These are phyloP conservation scores for Aureobasidium sp. DNA, from an alignment of 2,329 filamentous ascomycete genomes.

Conservation along the genomic window DNA sequence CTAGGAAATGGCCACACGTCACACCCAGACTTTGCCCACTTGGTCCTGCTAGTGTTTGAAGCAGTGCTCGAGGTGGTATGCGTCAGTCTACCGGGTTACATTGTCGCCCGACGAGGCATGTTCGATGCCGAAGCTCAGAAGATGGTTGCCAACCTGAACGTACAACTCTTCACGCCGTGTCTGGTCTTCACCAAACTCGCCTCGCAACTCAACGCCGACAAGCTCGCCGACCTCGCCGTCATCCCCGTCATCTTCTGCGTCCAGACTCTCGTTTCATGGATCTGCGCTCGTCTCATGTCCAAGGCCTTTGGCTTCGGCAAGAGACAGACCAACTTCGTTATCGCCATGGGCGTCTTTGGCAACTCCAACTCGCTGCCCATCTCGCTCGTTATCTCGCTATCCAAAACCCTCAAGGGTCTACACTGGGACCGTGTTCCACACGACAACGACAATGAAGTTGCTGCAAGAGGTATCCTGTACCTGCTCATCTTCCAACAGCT, in stretches of 20 bases:
- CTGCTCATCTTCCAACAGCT: constrained; percentile 96
- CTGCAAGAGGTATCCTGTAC: constrained; percentile 87
- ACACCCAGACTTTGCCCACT: constrained; percentile 59
- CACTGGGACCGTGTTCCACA: constrained; percentile 89
- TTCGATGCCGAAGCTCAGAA: constrained; percentile 96
- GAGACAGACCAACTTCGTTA: constrained; percentile 85
- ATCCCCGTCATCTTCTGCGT: constrained; percentile 92
- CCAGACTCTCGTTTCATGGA: constrained; percentile 80
- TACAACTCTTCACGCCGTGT: constrained; percentile 92
- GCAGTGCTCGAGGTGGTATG: constrained; percentile 93
- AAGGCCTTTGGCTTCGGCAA: constrained; percentile 73
- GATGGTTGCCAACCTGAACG: constrained; percentile 92
- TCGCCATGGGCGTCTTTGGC: constrained; percentile 94
- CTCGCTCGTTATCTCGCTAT: constrained; percentile 87
- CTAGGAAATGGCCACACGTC: constrained; percentile 24
- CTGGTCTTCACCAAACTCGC: constrained; percentile 96
- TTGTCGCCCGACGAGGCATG: constrained; percentile 80
- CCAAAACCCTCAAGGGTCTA: constrained; percentile 81
- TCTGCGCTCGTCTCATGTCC: constrained; percentile 62
- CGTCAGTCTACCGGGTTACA: constrained; percentile 87
- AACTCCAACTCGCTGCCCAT: constrained; percentile 98
- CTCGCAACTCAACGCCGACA: constrained; percentile 85
- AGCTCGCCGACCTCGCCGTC: constrained; percentile 79
- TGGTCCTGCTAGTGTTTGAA: constrained; percentile 81
- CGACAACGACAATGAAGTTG: constrained; percentile 93